Evolutionary conservation across 2,329 filamentous ascomycete genomes (phyloP).

Genomic region (Orbilia ellipsospora): DNA sequence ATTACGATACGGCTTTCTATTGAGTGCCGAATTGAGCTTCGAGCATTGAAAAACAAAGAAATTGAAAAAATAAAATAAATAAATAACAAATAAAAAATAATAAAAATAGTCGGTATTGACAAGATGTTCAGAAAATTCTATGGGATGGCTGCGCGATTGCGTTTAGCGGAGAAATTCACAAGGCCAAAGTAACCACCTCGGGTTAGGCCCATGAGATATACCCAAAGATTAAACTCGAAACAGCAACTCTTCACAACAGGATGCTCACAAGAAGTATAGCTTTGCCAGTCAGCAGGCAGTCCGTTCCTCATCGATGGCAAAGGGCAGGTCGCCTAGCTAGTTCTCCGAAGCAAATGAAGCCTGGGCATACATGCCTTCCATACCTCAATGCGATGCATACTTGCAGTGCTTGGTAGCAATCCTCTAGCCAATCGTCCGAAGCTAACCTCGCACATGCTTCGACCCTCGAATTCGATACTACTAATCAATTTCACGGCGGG

Average conservation of each 20-base stretch:
- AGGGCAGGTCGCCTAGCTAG: slow-evolving; percentile 48
- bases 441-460: slow-evolving; percentile 38
- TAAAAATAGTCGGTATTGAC: slow-evolving; percentile 11
- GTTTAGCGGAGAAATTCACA: background rate
- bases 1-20: no score
- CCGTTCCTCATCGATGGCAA: slow-evolving; percentile 26
- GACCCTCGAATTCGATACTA: background rate
- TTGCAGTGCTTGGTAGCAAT: no score
- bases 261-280: slow-evolving; percentile 1
- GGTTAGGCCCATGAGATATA: slow-evolving; percentile 23
- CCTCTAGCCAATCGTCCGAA: slow-evolving; percentile 28
- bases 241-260: slow-evolving; percentile 35
- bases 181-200: slow-evolving; percentile 6
- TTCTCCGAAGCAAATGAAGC: slow-evolving; percentile 13
- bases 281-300: slow-evolving; percentile 32
- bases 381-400: no score
- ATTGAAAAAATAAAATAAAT: no score
- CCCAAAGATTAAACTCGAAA: slow-evolving; percentile 16
- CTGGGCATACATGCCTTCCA: slow-evolving; percentile 10
- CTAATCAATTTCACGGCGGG: slow-evolving; percentile 1
- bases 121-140: slow-evolving; percentile 24
- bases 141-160: slow-evolving; percentile 3
- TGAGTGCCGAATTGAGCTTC: no score
- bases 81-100: no score
- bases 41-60: no score